These are phyloP conservation scores for Colletotrichum sp. DNA, from an alignment of 2,329 filamentous ascomycete species.

Conservation along the genomic window DNA sequence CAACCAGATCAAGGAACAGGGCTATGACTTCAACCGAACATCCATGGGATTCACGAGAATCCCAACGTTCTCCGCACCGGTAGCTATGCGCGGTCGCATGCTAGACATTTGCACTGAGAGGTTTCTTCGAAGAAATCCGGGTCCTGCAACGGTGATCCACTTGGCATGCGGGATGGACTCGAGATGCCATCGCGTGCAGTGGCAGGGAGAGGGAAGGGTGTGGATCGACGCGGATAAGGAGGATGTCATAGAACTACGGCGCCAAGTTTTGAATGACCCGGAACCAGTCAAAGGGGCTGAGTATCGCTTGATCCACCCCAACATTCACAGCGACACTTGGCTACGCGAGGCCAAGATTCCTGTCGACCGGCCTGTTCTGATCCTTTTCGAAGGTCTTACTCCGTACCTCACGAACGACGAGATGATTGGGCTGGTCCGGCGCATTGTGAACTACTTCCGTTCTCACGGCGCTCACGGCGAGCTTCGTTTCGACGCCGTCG, in stretches of 20 bases:
- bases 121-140: constrained; percentile 28
- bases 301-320: constrained; percentile 29
- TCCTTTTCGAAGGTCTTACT: constrained; percentile 37
- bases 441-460: constrained; percentile 29
- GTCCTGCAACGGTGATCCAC: constrained; percentile 31
- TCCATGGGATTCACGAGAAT: not conserved
- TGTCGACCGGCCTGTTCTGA: constrained; percentile 32
- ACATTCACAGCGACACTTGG: constrained; percentile 33
- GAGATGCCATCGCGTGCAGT: constrained; percentile 27
- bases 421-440: constrained; percentile 26
- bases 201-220: constrained; percentile 23
- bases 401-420: constrained; percentile 32
- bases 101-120: constrained; percentile 27
- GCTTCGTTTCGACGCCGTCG: constrained; percentile 8
- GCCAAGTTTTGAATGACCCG: constrained; percentile 25
- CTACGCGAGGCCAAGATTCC: constrained; percentile 28
- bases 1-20: not conserved
- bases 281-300: not conserved
- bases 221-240: constrained; percentile 41
- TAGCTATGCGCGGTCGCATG: constrained; percentile 12
- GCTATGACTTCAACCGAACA: constrained; percentile 13
- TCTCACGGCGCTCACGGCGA: constrained; percentile 26
- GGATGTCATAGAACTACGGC: constrained; percentile 36
- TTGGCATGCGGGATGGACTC: constrained; percentile 36
- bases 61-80: not conserved